Percentiles rank a stretch among this genome's conserved stretches.
Evolutionary conservation across 2,329 filamentous ascomycete genomes (phyloP).

Genomic region (Paracoccidioides brasiliensis): DNA sequence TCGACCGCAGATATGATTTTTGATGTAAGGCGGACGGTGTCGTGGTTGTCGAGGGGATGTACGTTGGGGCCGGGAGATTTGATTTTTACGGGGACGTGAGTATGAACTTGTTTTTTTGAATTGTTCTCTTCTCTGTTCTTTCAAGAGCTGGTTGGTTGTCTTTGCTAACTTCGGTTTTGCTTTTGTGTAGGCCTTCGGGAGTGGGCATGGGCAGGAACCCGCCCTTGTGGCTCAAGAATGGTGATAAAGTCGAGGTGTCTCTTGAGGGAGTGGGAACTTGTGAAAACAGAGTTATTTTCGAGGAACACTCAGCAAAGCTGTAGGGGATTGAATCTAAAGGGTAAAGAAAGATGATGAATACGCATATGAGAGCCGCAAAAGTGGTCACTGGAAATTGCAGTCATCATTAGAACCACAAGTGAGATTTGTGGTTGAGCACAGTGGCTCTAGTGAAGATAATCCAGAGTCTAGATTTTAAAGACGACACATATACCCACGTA

Average conservation of each 20-base stretch:
- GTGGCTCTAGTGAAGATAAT: not conserved
- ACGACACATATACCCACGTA: not conserved
- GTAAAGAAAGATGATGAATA: not conserved
- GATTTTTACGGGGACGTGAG: conserved; percentile 35
- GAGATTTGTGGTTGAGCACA: not conserved
- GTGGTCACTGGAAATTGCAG: not conserved
- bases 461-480: not conserved
- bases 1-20: conserved; percentile 40
- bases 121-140: not conserved
- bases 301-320: conserved; percentile 29
- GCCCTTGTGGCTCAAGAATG: conserved; percentile 54
- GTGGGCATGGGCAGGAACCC: conserved; percentile 59
- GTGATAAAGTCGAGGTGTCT: conserved; percentile 55
- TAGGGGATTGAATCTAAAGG: conserved; percentile 11
- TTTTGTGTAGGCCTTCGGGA: conserved; percentile 50
- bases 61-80: conserved; percentile 30
- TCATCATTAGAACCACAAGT: not conserved
- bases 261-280: conserved; percentile 53
- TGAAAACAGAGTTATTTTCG: conserved; percentile 29
- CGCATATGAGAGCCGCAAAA: not conserved
- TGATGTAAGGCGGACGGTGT: conserved; percentile 32
- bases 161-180: conserved; percentile 29
- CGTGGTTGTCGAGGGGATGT: conserved; percentile 34
- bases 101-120: conserved; percentile 7
- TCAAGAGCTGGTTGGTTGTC: conserved; percentile 9